Percentiles rank a stretch among this genome's conserved stretches.
phyloP scores from a whole-genome alignment of 2,329 filamentous ascomycete genomes.

The Bipolaris sorokiniana region DNA sequence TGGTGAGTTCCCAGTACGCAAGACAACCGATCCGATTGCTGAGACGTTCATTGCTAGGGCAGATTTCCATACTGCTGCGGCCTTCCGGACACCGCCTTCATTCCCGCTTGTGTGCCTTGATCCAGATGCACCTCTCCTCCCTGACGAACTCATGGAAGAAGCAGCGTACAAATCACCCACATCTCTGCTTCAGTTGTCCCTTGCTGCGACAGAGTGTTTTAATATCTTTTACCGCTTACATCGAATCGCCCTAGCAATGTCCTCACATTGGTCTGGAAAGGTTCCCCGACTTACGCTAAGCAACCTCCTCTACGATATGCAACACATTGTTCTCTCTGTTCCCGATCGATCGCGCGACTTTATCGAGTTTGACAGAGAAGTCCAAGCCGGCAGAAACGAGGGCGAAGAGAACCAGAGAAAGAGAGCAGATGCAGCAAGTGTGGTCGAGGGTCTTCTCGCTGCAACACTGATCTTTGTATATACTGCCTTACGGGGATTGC shows the following conservation, averaged over 20 bases:
- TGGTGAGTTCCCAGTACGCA: slow-evolving; percentile 20
- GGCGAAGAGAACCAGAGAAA: slow-evolving; percentile 1
- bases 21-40: neutral
- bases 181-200: slow-evolving; percentile 29
- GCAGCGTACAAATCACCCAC: slow-evolving; percentile 32
- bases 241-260: slow-evolving; percentile 30
- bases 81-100: slow-evolving; percentile 25
- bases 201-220: slow-evolving; percentile 30
- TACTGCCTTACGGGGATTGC: slow-evolving; percentile 27
- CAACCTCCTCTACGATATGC: slow-evolving; percentile 32
- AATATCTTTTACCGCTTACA: slow-evolving; percentile 37
- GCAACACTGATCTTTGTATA: slow-evolving; percentile 34
- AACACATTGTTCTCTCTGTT: slow-evolving; percentile 28
- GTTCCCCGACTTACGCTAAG: slow-evolving; percentile 25
- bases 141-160: slow-evolving; percentile 27
- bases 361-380: slow-evolving; percentile 17
- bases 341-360: slow-evolving; percentile 28
- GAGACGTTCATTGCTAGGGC: slow-evolving; percentile 21
- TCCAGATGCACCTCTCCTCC: slow-evolving; percentile 23
- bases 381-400: neutral
- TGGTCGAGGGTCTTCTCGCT: slow-evolving; percentile 24
- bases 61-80: slow-evolving; percentile 34
- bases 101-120: slow-evolving; percentile 29
- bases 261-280: slow-evolving; percentile 19
- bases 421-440: slow-evolving; percentile 26